A percentile compares a stretch with the other conserved stretches of the same genome.
phyloP scores from a whole-genome alignment of 129 eudicot species.

The Chrysanthemum seticuspe region DNA sequence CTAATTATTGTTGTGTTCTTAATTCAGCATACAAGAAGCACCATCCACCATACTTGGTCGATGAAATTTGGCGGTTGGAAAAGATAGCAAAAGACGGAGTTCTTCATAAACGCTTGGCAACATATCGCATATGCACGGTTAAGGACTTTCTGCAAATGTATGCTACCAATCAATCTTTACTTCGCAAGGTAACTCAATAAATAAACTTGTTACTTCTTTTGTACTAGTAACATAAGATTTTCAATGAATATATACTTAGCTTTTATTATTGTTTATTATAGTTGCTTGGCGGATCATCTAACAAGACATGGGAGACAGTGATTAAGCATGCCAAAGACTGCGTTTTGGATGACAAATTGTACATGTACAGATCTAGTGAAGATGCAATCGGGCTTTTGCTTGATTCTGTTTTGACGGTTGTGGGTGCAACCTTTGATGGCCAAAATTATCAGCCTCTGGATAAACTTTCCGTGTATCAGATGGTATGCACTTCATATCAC shows the following conservation, averaged over 20 bases:
- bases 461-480: constrained; percentile 45
- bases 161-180: constrained; percentile 27
- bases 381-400: constrained; percentile 44
- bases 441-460: constrained; percentile 40
- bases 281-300: constrained; percentile 56
- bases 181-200: constrained; percentile 48
- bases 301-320: constrained; percentile 62
- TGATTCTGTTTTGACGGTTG: constrained; percentile 49
- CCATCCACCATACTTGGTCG: constrained; percentile 53
- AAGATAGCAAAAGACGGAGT: constrained; percentile 73
- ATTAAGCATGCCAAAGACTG: constrained; percentile 57
- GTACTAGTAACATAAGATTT: not conserved
- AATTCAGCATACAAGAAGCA: constrained; percentile 74
- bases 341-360: constrained; percentile 46
- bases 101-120: constrained; percentile 42
- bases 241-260: not conserved
- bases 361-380: constrained; percentile 31
- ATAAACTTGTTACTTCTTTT: not conserved
- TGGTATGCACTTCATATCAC: constrained; percentile 36
- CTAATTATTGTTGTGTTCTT: not conserved
- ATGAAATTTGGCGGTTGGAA: constrained; percentile 70
- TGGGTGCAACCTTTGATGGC: constrained; percentile 59
- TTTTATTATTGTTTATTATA: constrained; percentile 17
- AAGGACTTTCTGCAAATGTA: constrained; percentile 50
- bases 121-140: constrained; percentile 38